Evolutionary conservation across 495 filamentous ascomycete species (phyloP), one percentile per base, ranked within the genome.

Genomic region (Umbilicaria muhlenbergii): DNA sequence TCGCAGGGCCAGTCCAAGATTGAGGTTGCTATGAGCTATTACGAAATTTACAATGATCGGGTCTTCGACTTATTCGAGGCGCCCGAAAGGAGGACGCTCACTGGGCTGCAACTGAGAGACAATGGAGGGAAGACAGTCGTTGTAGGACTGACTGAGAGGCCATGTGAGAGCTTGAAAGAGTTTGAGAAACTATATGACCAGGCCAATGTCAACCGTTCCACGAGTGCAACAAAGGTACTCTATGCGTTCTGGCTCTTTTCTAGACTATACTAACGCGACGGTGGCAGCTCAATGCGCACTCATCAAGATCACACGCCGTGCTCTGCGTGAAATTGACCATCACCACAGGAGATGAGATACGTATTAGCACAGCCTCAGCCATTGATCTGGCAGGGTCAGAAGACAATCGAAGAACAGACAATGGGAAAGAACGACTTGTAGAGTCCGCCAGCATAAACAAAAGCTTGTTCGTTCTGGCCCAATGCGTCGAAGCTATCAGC

Each of bases 381-480:
- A 96, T 98, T 62, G 91, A 98, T 66, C 70, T 98, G 50, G 91
- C 91, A 38, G 91, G 91, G 10, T 94, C 86, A 11, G 91, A 98
- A 60, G 91, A 98, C 57, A 98, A 98, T 58, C 70, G 91, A 18
- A 64, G 91, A 32, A 98, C 91, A 0, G 87, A 93, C 32, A 98
- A 98, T 62, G 85, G 80, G 48, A 92, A 91, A 61, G 86, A 94
- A 55, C 69, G 91, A 12, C 72, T 98, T 67, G 72, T 92, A 2
- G 91, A 98, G 59, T 94, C 86, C n/a, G 86, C 88, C 2, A 92
- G 86, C 56, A 98, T 98, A 67, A 98, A 98, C 69, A 98, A 95
- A 65, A 88, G 81, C 48, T 69, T 98, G 11, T 98, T 98, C 52
- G 87, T 94, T 28, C 66, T 98, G 24, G 86, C 86, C 17, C 87